These are phyloP conservation scores for Ascocoryne sarcoides DNA, from an alignment of 2,329 filamentous ascomycete genomes.

Conservation along the genomic window DNA sequence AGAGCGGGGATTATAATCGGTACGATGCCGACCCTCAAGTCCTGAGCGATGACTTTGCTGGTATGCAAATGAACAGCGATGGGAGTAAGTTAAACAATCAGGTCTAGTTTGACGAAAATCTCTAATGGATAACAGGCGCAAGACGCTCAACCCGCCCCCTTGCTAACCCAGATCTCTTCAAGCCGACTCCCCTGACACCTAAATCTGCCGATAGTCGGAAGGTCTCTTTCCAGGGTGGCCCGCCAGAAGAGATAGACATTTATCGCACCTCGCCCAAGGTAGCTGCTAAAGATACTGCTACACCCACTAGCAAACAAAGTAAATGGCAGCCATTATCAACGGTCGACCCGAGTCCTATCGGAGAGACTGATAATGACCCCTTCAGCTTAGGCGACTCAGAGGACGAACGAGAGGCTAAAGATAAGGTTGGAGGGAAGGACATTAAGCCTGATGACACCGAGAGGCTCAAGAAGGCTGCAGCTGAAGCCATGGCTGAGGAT, in stretches of 20 bases:
- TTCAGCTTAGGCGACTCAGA: slow-evolving; percentile 96
- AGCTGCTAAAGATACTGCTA: slow-evolving; percentile 41
- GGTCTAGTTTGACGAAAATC: neutral
- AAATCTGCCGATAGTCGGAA: slow-evolving; percentile 38
- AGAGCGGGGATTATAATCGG: slow-evolving; percentile 79
- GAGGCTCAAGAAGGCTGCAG: slow-evolving; percentile 55
- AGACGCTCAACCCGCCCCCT: slow-evolving; percentile 53
- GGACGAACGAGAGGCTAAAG: slow-evolving; percentile 75
- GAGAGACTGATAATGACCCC: slow-evolving; percentile 83
- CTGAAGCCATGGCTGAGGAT: slow-evolving; percentile 36
- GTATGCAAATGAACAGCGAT: slow-evolving; percentile 54
- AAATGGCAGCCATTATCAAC: slow-evolving; percentile 95
- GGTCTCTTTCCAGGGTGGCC: slow-evolving; percentile 47
- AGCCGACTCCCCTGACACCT: slow-evolving; percentile 42
- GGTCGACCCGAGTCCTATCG: slow-evolving; percentile 75
- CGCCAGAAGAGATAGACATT: slow-evolving; percentile 68
- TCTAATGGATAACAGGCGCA: slow-evolving; percentile 39
- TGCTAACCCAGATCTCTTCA: slow-evolving; percentile 75
- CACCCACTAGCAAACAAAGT: slow-evolving; percentile 59
- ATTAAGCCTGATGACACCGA: slow-evolving; percentile 47
- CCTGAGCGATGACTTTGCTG: slow-evolving; percentile 79
- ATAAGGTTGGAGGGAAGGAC: slow-evolving; percentile 38
- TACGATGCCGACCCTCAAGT: slow-evolving; percentile 94
- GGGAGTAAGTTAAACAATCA: slow-evolving; percentile 42
- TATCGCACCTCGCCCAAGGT: slow-evolving; percentile 58